Base-by-base conservation (phyloP, 306 rosid species). In the Glycine tomentella region DNA sequence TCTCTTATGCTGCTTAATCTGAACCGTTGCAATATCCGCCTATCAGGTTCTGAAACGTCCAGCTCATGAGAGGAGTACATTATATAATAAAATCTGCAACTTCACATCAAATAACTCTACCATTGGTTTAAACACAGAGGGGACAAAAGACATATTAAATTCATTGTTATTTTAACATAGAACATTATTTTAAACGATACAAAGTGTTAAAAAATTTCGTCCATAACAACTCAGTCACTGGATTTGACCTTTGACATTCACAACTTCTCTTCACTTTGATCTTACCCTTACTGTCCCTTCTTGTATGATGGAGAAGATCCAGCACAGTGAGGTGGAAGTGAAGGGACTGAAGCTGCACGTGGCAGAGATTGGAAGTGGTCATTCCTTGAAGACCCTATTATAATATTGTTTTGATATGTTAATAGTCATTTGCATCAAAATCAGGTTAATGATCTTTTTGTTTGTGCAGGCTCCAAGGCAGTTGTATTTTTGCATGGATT, bases 401-500 rank as follows among this genome's bases (percentile, higher is more conserved):
- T 10, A 55, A 55, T 55, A 56, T 33, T 49, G 8, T 10, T 25
- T 25, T 36, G n/a, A n/a, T n/a, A n/a, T n/a, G n/a, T n/a, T n/a
- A n/a, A 44, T 49, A 20, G 31, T 61, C 64, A 57, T 51, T 44
- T 79, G 44, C 44, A 38, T n/a, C n/a, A n/a, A n/a, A n/a, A n/a
- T n/a, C n/a, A n/a, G n/a, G n/a, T n/a, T 36, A 9, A 4, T 61
- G 51, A 20, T 75, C 0, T 44, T 16, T 74, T n/a, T 40, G 25
- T 67, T 73, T 57, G 36, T 67, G 52, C 83, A 87, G 94, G 94
- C 15, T 67, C 85, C 15, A 89, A 90, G 86, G 88, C 84, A 64
- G 97, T 90, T 78, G 40, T 92, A 9, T 90, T 92, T 89, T 66
- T 92, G 56, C 97, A 90, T 72, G 97, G 97, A 53, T 92, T 90